A percentile compares a stretch with the other conserved stretches of the same genome.
Evolutionary conservation across 148 eudicot genomes (phyloP).

Genomic region (Gaultheria prostrata): DNA sequence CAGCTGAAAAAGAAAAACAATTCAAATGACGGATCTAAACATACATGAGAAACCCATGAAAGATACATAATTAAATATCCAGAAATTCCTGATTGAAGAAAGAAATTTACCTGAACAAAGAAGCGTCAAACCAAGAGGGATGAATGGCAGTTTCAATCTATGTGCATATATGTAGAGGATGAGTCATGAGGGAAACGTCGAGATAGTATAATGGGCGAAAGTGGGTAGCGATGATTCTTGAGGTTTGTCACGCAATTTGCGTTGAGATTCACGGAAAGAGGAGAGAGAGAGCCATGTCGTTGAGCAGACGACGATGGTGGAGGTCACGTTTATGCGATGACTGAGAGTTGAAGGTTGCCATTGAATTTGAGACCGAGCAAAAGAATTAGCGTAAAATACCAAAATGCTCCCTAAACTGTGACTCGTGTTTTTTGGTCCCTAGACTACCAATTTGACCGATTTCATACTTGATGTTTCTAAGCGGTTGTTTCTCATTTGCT

Average conservation of each 20-base stretch:
- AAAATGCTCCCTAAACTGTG: neutral
- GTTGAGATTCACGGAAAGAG: constrained; percentile 2
- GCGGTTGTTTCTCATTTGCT: too few relatives aligned
- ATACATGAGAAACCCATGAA: neutral
- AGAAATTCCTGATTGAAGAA: neutral
- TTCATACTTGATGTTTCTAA: neutral
- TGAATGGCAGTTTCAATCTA: neutral
- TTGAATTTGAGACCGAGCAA: neutral
- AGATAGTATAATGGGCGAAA: neutral
- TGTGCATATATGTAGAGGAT: neutral
- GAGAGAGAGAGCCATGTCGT: neutral
- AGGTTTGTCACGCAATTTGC: constrained; percentile 7
- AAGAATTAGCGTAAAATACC: neutral
- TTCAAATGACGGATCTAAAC: neutral
- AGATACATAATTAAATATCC: neutral
- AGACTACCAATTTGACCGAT: too few relatives aligned
- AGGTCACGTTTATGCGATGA: constrained; percentile 13
- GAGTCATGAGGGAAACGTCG: neutral
- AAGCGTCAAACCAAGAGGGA: neutral
- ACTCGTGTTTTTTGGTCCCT: neutral
- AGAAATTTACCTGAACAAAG: neutral
- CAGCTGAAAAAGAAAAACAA: neutral
- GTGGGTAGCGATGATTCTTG: neutral
- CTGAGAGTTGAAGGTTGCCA: constrained; percentile 10
- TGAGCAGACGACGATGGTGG: neutral